phyloP scores from a whole-genome alignment of 1,284 basidiomycete genomes.

The Boletus smithii region DNA sequence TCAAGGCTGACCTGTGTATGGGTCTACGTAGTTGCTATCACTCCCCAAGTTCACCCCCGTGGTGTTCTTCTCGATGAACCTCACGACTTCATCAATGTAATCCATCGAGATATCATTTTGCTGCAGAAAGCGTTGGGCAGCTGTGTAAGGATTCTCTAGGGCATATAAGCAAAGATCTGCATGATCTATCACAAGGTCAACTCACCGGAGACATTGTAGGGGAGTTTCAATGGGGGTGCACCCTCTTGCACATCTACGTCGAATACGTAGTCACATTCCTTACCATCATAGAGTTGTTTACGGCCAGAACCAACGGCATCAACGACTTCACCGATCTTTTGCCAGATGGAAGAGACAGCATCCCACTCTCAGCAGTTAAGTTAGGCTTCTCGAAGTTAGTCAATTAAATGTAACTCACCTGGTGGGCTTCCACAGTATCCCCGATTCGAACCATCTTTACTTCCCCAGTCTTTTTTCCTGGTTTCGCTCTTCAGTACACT shows the following conservation, averaged over 20 bases:
- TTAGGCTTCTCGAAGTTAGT: not conserved
- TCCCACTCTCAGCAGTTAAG: constrained; percentile 64
- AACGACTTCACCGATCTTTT: constrained; percentile 94
- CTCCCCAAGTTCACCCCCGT: constrained; percentile 68
- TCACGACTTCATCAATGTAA: constrained; percentile 89
- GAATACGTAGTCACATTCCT: constrained; percentile 98
- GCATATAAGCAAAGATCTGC: constrained; percentile 4
- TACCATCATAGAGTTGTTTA: constrained; percentile 87
- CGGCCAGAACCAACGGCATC: constrained; percentile 86
- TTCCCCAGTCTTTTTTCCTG: constrained; percentile 89
- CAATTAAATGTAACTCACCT: constrained; percentile 47
- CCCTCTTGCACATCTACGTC: constrained; percentile 97
- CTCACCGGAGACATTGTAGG: constrained; percentile 85
- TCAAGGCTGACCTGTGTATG: constrained; percentile 73
- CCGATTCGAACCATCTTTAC: constrained; percentile 86
- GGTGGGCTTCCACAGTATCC: constrained; percentile 81
- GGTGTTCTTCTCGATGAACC: constrained; percentile 93
- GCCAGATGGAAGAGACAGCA: constrained; percentile 65
- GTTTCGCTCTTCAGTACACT: constrained; percentile 12
- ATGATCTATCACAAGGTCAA: constrained; percentile 2
- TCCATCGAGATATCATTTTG: constrained; percentile 78
- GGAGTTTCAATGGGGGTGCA: constrained; percentile 88
- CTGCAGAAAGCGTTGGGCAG: constrained; percentile 87
- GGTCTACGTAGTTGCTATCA: constrained; percentile 73
- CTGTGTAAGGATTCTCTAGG: constrained; percentile 87